Evolutionary conservation across 768 basidiomycete genomes (phyloP), one percentile per base, ranked within the genome.

Genomic region (Gelatoporia subvermispora): DNA sequence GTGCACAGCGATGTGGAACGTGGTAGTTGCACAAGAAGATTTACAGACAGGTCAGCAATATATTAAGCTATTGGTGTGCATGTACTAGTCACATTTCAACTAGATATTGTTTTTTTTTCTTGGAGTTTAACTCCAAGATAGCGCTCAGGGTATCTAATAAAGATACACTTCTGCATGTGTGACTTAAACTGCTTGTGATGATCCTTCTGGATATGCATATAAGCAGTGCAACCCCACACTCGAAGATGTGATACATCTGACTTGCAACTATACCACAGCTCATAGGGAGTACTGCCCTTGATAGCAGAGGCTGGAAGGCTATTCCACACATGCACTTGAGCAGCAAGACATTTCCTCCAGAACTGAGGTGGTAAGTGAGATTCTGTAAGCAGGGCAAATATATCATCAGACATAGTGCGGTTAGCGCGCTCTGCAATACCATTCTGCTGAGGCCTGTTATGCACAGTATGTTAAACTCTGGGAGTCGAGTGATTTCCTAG

Each of bases 161-260:
- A 67, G 0, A 67, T 44, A 43, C 72, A 72, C 52, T 69, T 63
- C 25, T 51, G 35, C 36, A 51, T 51, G 24, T 62, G 52, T 4
- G 48, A 24, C 35, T 45, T 41, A 23, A 59, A 50, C 0, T 36
- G 50, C 25, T 52, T 60, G 4, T 62, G 42, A 52, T 70, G 61
- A 44, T 73, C 62, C 45, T 64, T 65, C 45, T 62, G 64, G 2
- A 70, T 53, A 48, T 60, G 63, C 22, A 69, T 71, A 60, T 69
- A 73, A 15, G 69, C 68, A 24, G 49, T 51, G 43, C 69, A 72
- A 0, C 72, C 70, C 37, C 61, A 73, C 18, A 70, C 63, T 3
- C 65, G 55, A 13, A 75, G 56, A 51, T 69, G 57, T 0, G 55
- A 58, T 11, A 70, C 55, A 45, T 68, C 49, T 1, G 65, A 67